phyloP scores from a whole-genome alignment of 176 grass and related monocot species.

The Thalia dealbata region DNA sequence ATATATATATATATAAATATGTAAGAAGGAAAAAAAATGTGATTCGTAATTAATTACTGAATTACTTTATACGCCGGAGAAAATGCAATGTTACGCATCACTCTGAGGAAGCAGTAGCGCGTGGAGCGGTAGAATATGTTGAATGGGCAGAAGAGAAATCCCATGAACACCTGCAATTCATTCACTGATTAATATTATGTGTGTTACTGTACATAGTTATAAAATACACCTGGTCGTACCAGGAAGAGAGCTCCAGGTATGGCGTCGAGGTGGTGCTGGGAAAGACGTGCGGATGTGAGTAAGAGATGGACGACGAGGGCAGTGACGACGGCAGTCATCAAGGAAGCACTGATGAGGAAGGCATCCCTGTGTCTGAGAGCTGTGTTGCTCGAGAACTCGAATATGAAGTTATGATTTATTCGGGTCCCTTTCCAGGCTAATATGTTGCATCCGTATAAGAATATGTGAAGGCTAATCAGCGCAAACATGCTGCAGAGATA shows the following conservation, averaged over 20 bases:
- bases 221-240: slow-evolving; percentile 20
- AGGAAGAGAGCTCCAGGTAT: slow-evolving; percentile 61
- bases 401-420: slow-evolving; percentile 90
- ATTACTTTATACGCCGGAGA: slow-evolving; percentile 81
- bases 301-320: slow-evolving; percentile 66
- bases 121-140: slow-evolving; percentile 79
- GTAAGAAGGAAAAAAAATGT: background rate
- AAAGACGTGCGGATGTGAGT: slow-evolving; percentile 36
- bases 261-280: slow-evolving; percentile 35
- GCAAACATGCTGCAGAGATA: slow-evolving; percentile 77
- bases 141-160: slow-evolving; percentile 56
- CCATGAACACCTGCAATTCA: slow-evolving; percentile 36
- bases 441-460: slow-evolving; percentile 87
- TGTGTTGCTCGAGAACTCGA: slow-evolving; percentile 51
- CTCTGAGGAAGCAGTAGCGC: slow-evolving; percentile 74
- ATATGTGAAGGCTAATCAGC: slow-evolving; percentile 78
- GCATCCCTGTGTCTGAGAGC: slow-evolving; percentile 72
- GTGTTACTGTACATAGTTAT: background rate
- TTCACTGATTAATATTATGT: background rate
- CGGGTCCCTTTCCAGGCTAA: slow-evolving; percentile 73
- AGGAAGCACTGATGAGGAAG: slow-evolving; percentile 70
- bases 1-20: too few species aligned
- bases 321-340: slow-evolving; percentile 59
- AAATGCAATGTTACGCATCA: slow-evolving; percentile 71
- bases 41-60: background rate